phyloP scores from a whole-genome alignment of 1,284 basidiomycete species.

The Flammula alnicola region DNA sequence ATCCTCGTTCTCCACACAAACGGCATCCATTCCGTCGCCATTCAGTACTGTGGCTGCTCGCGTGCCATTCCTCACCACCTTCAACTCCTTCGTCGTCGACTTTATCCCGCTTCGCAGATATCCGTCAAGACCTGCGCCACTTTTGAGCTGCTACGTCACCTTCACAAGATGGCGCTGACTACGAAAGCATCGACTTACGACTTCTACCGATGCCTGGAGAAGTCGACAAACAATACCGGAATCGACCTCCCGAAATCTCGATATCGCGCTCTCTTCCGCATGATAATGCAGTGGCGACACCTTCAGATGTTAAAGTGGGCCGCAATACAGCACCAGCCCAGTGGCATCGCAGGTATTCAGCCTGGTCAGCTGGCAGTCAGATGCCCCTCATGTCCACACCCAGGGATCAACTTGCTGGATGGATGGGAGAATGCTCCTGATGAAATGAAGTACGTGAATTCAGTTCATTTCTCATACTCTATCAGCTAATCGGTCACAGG shows the following conservation, averaged over 20 bases:
- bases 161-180: constrained; percentile 12
- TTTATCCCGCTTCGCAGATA: constrained; percentile 12
- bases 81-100: constrained; percentile 11
- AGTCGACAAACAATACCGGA: constrained; percentile 28
- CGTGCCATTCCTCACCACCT: background rate
- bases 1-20: constrained; percentile 10
- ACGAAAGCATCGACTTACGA: constrained; percentile 10
- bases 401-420: constrained; percentile 29
- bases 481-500: too few species aligned
- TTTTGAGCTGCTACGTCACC: constrained; percentile 4
- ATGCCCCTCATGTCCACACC: constrained; percentile 36
- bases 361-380: constrained; percentile 28
- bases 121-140: constrained; percentile 3
- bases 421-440: constrained; percentile 22
- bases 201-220: constrained; percentile 2
- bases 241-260: constrained; percentile 11
- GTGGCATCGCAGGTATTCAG: constrained; percentile 21
- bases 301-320: constrained; percentile 26
- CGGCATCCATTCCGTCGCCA: constrained; percentile 12
- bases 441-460: constrained; percentile 3
- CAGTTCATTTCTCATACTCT: too few species aligned
- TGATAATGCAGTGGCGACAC: constrained; percentile 26
- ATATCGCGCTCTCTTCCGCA: constrained; percentile 20
- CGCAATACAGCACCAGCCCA: constrained; percentile 26
- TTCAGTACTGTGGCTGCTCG: constrained; percentile 13